phyloP scores from a whole-genome alignment of 768 basidiomycete species.

The Termitomyces sp. region DNA sequence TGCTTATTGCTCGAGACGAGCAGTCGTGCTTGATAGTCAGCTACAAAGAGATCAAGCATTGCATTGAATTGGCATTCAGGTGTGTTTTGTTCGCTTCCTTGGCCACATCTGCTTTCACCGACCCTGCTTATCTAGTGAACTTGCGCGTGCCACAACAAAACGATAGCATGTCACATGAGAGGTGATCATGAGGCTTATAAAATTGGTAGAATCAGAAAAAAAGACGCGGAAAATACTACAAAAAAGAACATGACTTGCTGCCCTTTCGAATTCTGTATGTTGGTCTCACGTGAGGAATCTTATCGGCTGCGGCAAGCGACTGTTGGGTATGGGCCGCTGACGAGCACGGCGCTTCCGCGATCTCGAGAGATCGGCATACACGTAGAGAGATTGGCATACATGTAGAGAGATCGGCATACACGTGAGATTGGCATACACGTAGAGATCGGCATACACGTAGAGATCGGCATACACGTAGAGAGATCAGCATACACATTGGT shows the following conservation, averaged over 20 bases:
- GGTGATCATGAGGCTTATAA: constrained; percentile 25
- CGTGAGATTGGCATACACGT: no score
- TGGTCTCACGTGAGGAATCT: not conserved
- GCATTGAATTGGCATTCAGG: constrained; percentile 81
- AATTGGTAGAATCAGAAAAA: constrained; percentile 67
- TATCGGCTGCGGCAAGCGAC: no score
- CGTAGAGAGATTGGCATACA: no score
- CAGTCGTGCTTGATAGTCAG: constrained; percentile 93
- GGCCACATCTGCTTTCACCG: not conserved
- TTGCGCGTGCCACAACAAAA: constrained; percentile 30
- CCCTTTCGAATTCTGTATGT: not conserved
- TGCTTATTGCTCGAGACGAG: constrained; percentile 93
- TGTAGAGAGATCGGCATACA: no score
- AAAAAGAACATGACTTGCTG: constrained; percentile 21
- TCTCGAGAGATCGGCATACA: no score
- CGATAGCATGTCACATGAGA: constrained; percentile 1
- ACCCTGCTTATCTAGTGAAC: constrained; percentile 33
- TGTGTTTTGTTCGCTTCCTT: constrained; percentile 30
- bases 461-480: no score
- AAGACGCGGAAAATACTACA: constrained; percentile 27
- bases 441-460: no score
- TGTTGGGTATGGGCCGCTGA: no score
- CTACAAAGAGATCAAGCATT: constrained; percentile 87
- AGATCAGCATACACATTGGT: no score
- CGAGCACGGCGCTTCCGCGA: no score